Evolutionary conservation across 305 asterid genomes (phyloP).

Genomic region (Fraxinus platypoda): DNA sequence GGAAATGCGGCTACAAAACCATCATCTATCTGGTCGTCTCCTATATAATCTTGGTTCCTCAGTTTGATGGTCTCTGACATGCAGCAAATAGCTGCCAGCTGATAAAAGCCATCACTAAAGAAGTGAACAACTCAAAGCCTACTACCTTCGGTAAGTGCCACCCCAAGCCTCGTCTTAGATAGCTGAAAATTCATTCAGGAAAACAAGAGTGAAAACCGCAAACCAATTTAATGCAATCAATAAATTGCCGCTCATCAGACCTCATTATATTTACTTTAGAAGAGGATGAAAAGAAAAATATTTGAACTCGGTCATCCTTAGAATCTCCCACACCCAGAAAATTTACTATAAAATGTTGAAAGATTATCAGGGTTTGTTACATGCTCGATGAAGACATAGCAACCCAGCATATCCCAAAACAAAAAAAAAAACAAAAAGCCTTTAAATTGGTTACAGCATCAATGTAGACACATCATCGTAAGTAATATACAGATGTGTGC

Average conservation of each 20-base stretch:
- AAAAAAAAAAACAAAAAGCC: neutral
- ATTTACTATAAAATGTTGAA: neutral
- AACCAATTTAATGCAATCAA: neutral
- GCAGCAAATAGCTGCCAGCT: slow-evolving; percentile 93
- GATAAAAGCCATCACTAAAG: slow-evolving; percentile 83
- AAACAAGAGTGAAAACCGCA: neutral
- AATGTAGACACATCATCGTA: neutral
- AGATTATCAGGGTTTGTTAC: neutral
- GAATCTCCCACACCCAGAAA: neutral
- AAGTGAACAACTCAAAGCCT: slow-evolving; percentile 83
- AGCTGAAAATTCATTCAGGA: slow-evolving; percentile 45
- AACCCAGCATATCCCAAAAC: neutral
- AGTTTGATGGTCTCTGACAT: slow-evolving; percentile 83
- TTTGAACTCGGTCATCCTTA: neutral
- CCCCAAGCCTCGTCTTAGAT: slow-evolving; percentile 74
- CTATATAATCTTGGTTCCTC: slow-evolving; percentile 15
- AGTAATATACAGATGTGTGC: neutral
- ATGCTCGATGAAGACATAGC: neutral
- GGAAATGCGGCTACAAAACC: neutral
- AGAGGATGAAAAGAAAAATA: neutral
- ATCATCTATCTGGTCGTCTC: neutral
- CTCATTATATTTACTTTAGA: neutral
- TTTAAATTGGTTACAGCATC: neutral
- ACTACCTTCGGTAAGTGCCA: slow-evolving; percentile 91
- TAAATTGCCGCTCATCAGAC: neutral